These are phyloP conservation scores for Irpex sp. DNA, from an alignment of 1,284 basidiomycete species.

Conservation along the genomic window DNA sequence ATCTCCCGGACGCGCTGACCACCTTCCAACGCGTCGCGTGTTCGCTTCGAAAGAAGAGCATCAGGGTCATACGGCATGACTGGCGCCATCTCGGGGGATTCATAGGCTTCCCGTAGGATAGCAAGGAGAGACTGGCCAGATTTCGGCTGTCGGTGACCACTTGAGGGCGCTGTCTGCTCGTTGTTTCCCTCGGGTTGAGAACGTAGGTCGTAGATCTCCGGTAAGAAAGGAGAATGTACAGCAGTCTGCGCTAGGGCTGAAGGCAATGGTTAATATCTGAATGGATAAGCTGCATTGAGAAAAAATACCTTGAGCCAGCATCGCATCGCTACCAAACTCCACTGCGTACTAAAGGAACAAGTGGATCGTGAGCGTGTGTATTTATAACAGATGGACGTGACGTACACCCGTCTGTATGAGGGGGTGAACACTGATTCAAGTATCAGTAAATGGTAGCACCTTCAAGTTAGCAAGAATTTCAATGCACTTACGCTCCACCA, in stretches of 20 bases:
- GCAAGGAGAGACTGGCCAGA: conserved; percentile 40
- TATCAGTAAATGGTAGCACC: background rate
- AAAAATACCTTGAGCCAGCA: conserved; percentile 48
- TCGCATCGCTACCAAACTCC: conserved; percentile 53
- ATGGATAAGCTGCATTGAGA: background rate
- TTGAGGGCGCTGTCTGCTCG: background rate
- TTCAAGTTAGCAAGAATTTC: background rate
- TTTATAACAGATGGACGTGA: conserved; percentile 3
- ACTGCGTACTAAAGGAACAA: conserved; percentile 42
- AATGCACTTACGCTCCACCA: conserved; percentile 46
- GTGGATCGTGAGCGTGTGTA: background rate
- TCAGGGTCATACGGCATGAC: conserved; percentile 51
- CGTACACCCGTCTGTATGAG: conserved; percentile 64
- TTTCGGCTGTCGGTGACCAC: conserved; percentile 16
- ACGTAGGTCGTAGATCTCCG: conserved; percentile 31
- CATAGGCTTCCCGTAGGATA: conserved; percentile 52
- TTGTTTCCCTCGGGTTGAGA: background rate
- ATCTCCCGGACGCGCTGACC: conserved; percentile 42
- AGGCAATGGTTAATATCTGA: background rate
- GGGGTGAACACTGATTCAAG: conserved; percentile 45
- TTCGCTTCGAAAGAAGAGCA: conserved; percentile 35
- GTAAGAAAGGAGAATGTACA: conserved; percentile 34
- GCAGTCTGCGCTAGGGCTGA: conserved; percentile 55
- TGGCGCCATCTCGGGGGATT: conserved; percentile 46
- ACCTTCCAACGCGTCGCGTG: conserved; percentile 33